Conservation (phyloP, 1,284 basidiomycete species). For the Farysia itapuensis region DNA sequence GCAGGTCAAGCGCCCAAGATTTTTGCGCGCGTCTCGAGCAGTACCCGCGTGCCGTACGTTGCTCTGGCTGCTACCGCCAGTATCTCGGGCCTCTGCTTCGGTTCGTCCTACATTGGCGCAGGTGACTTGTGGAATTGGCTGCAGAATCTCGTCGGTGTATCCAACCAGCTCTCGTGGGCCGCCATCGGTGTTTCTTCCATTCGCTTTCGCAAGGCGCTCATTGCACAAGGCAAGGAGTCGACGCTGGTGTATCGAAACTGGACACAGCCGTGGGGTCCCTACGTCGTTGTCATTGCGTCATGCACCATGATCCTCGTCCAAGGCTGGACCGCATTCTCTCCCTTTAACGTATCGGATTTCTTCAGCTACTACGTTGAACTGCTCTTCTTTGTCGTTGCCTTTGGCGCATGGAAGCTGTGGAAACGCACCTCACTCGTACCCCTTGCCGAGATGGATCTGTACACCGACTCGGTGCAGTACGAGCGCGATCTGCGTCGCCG, state of each 20-base stretch:
- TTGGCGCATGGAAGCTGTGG: conserved; percentile 35
- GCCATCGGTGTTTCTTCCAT: conserved; percentile 75
- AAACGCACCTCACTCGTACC: conserved; percentile 27
- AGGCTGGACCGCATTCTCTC: conserved; percentile 46
- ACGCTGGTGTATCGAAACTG: conserved; percentile 63
- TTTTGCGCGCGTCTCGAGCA: conserved; percentile 70
- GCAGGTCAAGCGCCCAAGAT: conserved; percentile 74
- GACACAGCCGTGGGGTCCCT: conserved; percentile 58
- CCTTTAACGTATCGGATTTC: conserved; percentile 40
- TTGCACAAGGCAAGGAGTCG: conserved; percentile 64
- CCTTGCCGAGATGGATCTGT: conserved; percentile 48
- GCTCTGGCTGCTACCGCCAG: conserved; percentile 70
- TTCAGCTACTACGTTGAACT: conserved; percentile 63
- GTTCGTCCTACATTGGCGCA: conserved; percentile 60
- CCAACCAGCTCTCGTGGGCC: conserved; percentile 78
- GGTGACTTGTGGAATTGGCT: conserved; percentile 67
- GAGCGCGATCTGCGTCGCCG: conserved; percentile 16
- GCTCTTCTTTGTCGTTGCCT: conserved; percentile 34
- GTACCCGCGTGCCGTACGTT: conserved; percentile 72
- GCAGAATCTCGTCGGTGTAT: conserved; percentile 70
- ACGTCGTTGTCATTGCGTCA: conserved; percentile 41
- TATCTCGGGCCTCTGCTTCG: conserved; percentile 72
- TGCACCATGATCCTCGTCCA: conserved; percentile 54
- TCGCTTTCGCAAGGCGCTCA: conserved; percentile 71
- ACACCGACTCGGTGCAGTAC: conserved; percentile 40